Evolutionary conservation across 1,284 basidiomycete genomes (phyloP).

Genomic region (Trichosporon ovoides): DNA sequence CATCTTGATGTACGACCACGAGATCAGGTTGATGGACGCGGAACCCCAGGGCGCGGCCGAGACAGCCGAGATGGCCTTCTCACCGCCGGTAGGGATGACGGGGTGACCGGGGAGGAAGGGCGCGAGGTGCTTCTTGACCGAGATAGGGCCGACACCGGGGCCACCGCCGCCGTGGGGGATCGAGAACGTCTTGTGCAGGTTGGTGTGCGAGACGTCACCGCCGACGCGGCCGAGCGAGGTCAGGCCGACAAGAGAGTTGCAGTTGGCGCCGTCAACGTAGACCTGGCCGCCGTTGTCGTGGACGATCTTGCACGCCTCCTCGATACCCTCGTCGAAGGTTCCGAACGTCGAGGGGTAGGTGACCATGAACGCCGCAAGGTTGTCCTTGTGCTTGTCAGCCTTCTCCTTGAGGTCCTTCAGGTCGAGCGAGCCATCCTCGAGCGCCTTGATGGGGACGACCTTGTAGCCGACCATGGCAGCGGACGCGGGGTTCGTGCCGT

Average conservation of each 20-base stretch:
- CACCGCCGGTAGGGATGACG: conserved; percentile 61
- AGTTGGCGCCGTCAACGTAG: conserved; percentile 93
- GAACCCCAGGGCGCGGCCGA: conserved; percentile 90
- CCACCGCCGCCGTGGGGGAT: conserved; percentile 93
- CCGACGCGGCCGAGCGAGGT: conserved; percentile 95
- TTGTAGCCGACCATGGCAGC: conserved; percentile 96
- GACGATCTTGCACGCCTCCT: conserved; percentile 87
- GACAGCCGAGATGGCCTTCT: conserved; percentile 75
- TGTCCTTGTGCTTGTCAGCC: conserved; percentile 84
- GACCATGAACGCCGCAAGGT: conserved; percentile 95
- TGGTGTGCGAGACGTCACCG: conserved; percentile 96
- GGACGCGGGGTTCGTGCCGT: conserved; percentile 93
- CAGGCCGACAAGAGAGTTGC: conserved; percentile 91
- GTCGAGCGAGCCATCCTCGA: conserved; percentile 81
- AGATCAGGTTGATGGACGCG: conserved; percentile 91
- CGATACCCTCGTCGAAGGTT: conserved; percentile 89
- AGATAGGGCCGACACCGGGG: conserved; percentile 86
- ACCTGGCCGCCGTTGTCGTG: conserved; percentile 96
- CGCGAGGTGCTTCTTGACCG: conserved; percentile 84
- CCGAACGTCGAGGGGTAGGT: conserved; percentile 96
- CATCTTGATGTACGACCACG: conserved; percentile 98
- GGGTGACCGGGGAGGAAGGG: conserved; percentile 95
- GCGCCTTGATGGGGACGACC: conserved; percentile 88
- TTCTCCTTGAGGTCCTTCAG: conserved; percentile 77
- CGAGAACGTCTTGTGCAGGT: conserved; percentile 77